Base-by-base conservation (phyloP, 2,329 filamentous ascomycete species). In the Arthrobotrys sphaeroides region DNA sequence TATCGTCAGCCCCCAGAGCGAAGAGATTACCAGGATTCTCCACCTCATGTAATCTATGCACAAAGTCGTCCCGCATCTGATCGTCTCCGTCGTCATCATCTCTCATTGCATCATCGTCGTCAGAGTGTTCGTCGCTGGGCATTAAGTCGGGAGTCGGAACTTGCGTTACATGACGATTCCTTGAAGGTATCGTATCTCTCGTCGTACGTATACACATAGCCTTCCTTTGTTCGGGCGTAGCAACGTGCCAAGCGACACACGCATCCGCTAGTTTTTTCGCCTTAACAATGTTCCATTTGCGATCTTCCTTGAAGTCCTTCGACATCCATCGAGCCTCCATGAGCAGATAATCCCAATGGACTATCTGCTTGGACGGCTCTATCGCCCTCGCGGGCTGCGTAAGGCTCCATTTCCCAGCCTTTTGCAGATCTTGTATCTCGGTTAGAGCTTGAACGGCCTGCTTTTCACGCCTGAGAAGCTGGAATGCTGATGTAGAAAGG, bases 261-360 rank as follows among this genome's bases (percentile, higher is more conserved):
- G 90, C 91, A 79, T 90, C 85, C 0, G 93, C 95, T 73, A 97
- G 85, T 69, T 90, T 93, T 72, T 90, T 90, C 3, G 94, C 94
- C 36, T 90, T 87, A 1, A 91, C 88, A 80, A 89, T 89, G 83
- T 97, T 98, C 93, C 94, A 97, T 81, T 96, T 97, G 42, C 93
- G 86, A 82, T 98, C 95, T 82, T 97, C 92, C 60, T 91, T 88
- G 80, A 97, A 98, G 82, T 99, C 95, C 1, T 93, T 97, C 59
- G 94, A 89, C 92, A 99, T 96, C 94, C 94, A 98, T 82, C 94
- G 96, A 88, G 94, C 92, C 84, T 99, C 94, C 78, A 93, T 88
- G 31, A 99, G 84, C 66, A 98, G 82, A 61, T 94, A 87, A 83
- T 99, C 95, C 88, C 90, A 92, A 79, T 98, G 94, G 1, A 90